These are phyloP conservation scores for Trichocomaceae sp. DNA, from an alignment of 2,329 filamentous ascomycete genomes.

Conservation along the genomic window DNA sequence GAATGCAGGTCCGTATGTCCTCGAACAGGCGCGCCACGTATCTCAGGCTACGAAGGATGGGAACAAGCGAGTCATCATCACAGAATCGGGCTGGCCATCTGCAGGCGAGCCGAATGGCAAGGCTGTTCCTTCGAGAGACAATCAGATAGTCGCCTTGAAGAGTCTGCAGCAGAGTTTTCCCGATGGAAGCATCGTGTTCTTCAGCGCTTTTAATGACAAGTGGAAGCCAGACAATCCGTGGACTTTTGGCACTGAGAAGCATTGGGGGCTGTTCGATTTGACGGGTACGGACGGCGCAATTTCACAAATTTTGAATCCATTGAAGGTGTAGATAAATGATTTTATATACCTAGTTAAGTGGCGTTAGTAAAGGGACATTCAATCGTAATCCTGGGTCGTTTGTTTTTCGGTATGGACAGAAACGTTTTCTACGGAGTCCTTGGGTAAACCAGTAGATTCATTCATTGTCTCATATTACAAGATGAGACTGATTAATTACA, in stretches of 20 bases:
- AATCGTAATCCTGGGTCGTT: no score
- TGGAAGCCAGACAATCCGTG: conserved; percentile 64
- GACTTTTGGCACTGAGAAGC: conserved; percentile 67
- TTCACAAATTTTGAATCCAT: background rate
- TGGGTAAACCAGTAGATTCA: background rate
- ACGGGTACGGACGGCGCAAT: background rate
- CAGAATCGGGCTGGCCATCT: conserved; percentile 80
- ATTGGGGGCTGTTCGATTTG: conserved; percentile 54
- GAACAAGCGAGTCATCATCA: conserved; percentile 62
- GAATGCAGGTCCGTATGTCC: conserved; percentile 62
- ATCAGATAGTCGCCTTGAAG: conserved; percentile 60
- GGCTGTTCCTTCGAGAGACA: conserved; percentile 61
- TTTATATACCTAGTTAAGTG: background rate
- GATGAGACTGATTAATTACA: background rate
- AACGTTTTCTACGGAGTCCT: background rate
- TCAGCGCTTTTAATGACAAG: conserved; percentile 70
- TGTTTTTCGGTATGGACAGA: no score
- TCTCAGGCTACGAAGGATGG: conserved; percentile 36
- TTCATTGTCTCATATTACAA: background rate
- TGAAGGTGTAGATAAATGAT: background rate
- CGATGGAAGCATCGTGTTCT: conserved; percentile 54
- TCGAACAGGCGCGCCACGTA: conserved; percentile 47
- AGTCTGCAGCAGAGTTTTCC: conserved; percentile 58
- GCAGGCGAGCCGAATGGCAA: conserved; percentile 57
- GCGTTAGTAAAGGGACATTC: background rate